A percentile compares a stretch with the other conserved stretches of the same genome.
phyloP scores from a whole-genome alignment of 345 rosid genomes.

The Salix exigua region DNA sequence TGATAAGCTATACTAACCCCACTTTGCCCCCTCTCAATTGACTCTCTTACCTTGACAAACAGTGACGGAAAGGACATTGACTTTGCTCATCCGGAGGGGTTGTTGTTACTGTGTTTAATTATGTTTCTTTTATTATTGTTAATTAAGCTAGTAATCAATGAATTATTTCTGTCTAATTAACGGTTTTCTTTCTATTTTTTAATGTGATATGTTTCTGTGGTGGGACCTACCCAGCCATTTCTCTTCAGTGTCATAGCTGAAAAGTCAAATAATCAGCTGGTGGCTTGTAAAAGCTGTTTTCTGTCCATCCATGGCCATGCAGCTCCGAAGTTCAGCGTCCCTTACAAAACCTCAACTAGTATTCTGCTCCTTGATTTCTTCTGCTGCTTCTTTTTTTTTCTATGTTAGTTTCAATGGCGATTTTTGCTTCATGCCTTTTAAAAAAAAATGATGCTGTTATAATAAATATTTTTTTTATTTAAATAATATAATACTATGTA shows the following conservation, averaged over 20 bases:
- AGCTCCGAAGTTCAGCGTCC: not conserved
- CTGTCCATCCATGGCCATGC: conserved; percentile 29
- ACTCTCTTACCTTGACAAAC: conserved; percentile 31
- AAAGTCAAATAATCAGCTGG: conserved; percentile 48
- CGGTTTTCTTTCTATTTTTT: not conserved
- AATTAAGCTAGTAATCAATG: not conserved
- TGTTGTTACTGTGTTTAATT: not conserved
- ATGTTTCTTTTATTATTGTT: conserved; percentile 7
- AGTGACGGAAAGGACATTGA: conserved; percentile 56
- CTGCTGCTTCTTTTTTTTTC: not conserved
- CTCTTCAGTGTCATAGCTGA: conserved; percentile 7
- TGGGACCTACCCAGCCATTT: conserved; percentile 20
- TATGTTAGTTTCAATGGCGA: not conserved
- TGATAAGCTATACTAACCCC: conserved; percentile 18
- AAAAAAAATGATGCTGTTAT: too few relatives aligned
- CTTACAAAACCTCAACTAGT: not conserved
- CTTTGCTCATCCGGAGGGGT: conserved; percentile 39
- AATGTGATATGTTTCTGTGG: not conserved
- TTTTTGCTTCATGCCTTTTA: too few relatives aligned
- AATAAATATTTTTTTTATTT: too few relatives aligned
- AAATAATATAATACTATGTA: too few relatives aligned
- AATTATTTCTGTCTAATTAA: not conserved
- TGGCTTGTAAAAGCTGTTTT: conserved; percentile 45
- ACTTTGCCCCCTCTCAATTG: conserved; percentile 22
- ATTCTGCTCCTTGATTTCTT: too few relatives aligned